Percentiles rank a stretch among this genome's conserved stretches.
phyloP scores from a whole-genome alignment of 495 filamentous ascomycete species.

The Zalerion maritima region DNA sequence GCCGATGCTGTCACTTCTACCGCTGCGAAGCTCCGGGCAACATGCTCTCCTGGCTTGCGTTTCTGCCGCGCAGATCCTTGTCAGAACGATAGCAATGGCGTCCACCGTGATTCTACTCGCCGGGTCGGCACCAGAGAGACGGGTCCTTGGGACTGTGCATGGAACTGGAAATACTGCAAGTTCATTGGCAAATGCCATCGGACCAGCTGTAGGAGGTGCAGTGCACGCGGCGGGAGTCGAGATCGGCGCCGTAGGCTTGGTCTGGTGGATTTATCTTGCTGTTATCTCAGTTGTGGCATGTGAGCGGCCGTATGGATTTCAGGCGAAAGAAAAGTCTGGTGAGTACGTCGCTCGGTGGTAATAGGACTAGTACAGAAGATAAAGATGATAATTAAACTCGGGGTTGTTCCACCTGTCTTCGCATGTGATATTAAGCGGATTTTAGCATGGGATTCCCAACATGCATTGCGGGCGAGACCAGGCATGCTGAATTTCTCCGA shows the following conservation, averaged over 20 bases:
- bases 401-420: too few species aligned
- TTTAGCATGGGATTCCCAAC: too few species aligned
- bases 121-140: slow-evolving; percentile 47
- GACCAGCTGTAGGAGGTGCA: slow-evolving; percentile 50
- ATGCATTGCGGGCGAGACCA: too few species aligned
- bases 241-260: slow-evolving; percentile 48
- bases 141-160: slow-evolving; percentile 52
- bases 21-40: slow-evolving; percentile 21
- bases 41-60: slow-evolving; percentile 45
- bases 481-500: too few species aligned
- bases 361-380: too few species aligned
- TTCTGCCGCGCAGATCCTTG: slow-evolving; percentile 51
- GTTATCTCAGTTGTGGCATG: slow-evolving; percentile 11
- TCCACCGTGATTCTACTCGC: slow-evolving; percentile 55
- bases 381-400: too few species aligned
- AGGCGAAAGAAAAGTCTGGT: too few species aligned
- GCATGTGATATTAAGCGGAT: too few species aligned
- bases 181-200: slow-evolving; percentile 45
- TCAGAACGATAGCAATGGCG: slow-evolving; percentile 57
- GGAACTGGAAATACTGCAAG: slow-evolving; percentile 52
- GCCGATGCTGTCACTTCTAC: slow-evolving; percentile 52
- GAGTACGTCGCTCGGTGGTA: too few species aligned
- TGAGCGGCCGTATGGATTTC: too few species aligned
- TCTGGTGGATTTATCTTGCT: slow-evolving; percentile 50
- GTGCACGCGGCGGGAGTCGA: slow-evolving; percentile 48